Percentiles rank a stretch among this genome's conserved stretches.
Evolutionary conservation across 2,329 filamentous ascomycete species (phyloP).

Genomic region (Colletotrichum sp.): DNA sequence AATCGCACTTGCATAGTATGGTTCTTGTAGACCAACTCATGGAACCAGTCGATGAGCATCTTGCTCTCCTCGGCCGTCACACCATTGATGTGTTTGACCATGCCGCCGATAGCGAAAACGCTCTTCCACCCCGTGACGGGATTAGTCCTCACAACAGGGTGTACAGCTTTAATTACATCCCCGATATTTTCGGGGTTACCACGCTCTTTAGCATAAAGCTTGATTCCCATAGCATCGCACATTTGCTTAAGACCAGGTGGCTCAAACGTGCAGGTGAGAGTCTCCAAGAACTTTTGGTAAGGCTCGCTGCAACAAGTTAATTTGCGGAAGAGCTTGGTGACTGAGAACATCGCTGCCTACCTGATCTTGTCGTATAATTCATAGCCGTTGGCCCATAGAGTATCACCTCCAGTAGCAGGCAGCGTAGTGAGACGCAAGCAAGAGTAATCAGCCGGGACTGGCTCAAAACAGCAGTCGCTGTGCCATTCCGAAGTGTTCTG

Average conservation of each 20-base stretch:
- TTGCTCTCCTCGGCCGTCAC: slow-evolving; percentile 59
- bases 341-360: not conserved
- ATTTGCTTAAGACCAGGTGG: slow-evolving; percentile 34
- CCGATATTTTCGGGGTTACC: slow-evolving; percentile 64
- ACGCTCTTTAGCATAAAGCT: slow-evolving; percentile 37
- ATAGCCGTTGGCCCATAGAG: slow-evolving; percentile 67
- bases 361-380: slow-evolving; percentile 62
- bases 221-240: slow-evolving; percentile 40
- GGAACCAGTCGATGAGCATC: slow-evolving; percentile 49
- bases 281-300: slow-evolving; percentile 52
- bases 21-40: slow-evolving; percentile 54
- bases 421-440: slow-evolving; percentile 60
- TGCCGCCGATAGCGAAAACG: slow-evolving; percentile 53
- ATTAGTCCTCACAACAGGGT: slow-evolving; percentile 63
- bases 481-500: slow-evolving; percentile 38
- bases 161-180: slow-evolving; percentile 50
- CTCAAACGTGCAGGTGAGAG: slow-evolving; percentile 44
- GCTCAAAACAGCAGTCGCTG: slow-evolving; percentile 66
- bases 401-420: slow-evolving; percentile 62
- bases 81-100: slow-evolving; percentile 59
- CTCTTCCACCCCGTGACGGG: slow-evolving; percentile 64
- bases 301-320: slow-evolving; percentile 34
- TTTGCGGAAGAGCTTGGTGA: not conserved
- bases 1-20: slow-evolving; percentile 62
- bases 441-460: slow-evolving; percentile 63